Base-by-base conservation (phyloP, 352 stramenopile genomes). In the Globisporangium sylvaticum region DNA sequence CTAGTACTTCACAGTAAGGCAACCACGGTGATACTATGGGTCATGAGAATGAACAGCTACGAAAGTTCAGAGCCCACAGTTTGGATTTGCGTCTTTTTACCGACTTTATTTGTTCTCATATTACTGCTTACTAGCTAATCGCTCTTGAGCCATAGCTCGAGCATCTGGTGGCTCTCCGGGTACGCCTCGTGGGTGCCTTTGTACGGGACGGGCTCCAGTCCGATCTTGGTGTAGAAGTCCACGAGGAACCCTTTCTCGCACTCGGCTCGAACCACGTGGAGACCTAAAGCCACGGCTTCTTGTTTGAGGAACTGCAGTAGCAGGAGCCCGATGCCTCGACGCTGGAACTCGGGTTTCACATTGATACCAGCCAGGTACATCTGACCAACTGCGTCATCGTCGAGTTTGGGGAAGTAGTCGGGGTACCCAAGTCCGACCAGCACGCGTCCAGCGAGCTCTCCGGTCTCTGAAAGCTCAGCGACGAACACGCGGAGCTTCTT, bases 151-250 rank as follows among this genome's bases (percentile, higher is more conserved):
- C 68, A 76, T 34, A 80, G 63, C 59, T 81, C 74, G 68, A 81
- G 71, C 74, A 81, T 81, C 60, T 76, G 68, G 65, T 81, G 74
- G 14, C 29, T 65, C 24, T 73, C 66, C 0, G 75, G 75, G 54
- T 81, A 81, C 50, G 67, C 69, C 3, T 70, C 67, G 37, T 60
- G 64, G 5, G 64, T 27, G 12, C 72, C 75, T 53, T 69, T 73
- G 72, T 79, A 79, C 31, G 66, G 64, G 39, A 79, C 75, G 18
- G 72, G 57, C 52, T 48, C 14, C 18, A 79, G 63, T 4, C 69
- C 69, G 20, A 72, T 66, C 29, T 58, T 61, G 25, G 20, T 53
- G 63, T 76, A 78, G 25, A 80, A 66, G 32, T 58, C 48, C 37
- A 76, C 65, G 27, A 53, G 68, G 64, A 67, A 77, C 0, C 70